Base-by-base conservation (phyloP, 306 rosid species). In the Malus sylvestris region DNA sequence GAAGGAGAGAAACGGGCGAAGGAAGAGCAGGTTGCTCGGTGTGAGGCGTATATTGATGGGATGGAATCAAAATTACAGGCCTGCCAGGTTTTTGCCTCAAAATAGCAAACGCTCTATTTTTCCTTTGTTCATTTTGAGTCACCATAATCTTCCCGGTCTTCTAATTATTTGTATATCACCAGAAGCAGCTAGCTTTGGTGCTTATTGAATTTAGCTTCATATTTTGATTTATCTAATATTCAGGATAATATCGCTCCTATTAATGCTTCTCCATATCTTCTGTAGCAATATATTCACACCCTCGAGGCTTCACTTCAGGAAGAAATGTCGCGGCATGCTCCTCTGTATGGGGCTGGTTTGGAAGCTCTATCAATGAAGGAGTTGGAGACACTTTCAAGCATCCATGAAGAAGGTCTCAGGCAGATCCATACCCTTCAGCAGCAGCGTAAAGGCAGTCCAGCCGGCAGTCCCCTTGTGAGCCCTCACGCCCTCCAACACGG, bases 311-410 rank as follows among this genome's bases (percentile, higher is more conserved):
- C 99, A 46, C 96, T 96, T 20, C 93, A 91, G 79, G 99, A 96
- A 86, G 99, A 96, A 88, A 92, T 96, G 97, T 89, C 99, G 15
- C 87, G 96, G 25, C 97, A 96, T 79, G 99, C 98, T 67, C 98
- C 99, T 78, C 82, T 96, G 5, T 96, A 92, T 63, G 99, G 99
- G 59, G 98, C 93, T 32, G 99, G 99, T 72, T 83, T 96, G 81
- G 98, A 96, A 81, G 96, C 97, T 78, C 86, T 96, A 63, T 92
- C 99, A 67, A 83, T 88, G 96, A 89, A 92, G 82, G 99, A 96
- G 80, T 89, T 96, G 83, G 98, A 96, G 85, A 92, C 97, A 8
- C 76, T 96, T 53, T 79, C 99, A 19, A 96, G 97, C 5, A 89
- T 96, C 38, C 99, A 96, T 20, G 98, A 92, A 86, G 99, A 96